Base-by-base conservation (phyloP, 2,329 filamentous ascomycete genomes). In the Fusarium sacchari region DNA sequence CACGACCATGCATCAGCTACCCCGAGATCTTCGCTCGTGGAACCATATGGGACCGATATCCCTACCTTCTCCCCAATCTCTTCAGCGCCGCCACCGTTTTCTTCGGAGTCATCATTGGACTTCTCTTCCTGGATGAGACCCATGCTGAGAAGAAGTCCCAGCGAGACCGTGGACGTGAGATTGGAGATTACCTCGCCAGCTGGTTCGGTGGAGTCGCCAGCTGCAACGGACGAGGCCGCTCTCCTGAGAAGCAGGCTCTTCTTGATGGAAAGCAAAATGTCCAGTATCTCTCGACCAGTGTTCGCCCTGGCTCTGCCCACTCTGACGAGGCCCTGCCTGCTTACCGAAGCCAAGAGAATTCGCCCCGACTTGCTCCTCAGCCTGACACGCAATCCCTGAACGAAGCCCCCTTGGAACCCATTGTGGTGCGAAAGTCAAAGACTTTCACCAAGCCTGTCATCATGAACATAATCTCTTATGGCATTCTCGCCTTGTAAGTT, bases 81-180 rank as follows among this genome's bases (percentile, higher is more conserved):
- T 93, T 97, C 75, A 97, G 95, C 82, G 92, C 94, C 37, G 85
- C 86, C n/a, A 90, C 96, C 22, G 92, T 97, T 15, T 83, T 92
- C 43, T 86, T 93, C 71, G 94, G 95, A 24, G 91, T 97, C 52
- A 80, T 92, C 8, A 88, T 96, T 60, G 95, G 95, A 24, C 86
- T 97, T 61, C 83, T 98, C 26, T 98, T 97, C 79, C 86, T 99
- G 62, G 95, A 99, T 80, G 96, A 99, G 84, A 98, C 96, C 3
- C 96, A 99, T 80, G 89, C 91, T 56, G 91, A 93, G 80, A 93
- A 93, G 85, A 97, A 93, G 84, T 82, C 91, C 74, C 88, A 91
- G 64, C 90, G 89, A 49, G 96, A 99, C 81, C 86, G 88, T 40
- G 95, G 96, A 10, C 83, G 93, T 20, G 93, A 96, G 79, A 79